Conservation (phyloP, 2,329 filamentous ascomycete genomes). For the Penicillium sp. region DNA sequence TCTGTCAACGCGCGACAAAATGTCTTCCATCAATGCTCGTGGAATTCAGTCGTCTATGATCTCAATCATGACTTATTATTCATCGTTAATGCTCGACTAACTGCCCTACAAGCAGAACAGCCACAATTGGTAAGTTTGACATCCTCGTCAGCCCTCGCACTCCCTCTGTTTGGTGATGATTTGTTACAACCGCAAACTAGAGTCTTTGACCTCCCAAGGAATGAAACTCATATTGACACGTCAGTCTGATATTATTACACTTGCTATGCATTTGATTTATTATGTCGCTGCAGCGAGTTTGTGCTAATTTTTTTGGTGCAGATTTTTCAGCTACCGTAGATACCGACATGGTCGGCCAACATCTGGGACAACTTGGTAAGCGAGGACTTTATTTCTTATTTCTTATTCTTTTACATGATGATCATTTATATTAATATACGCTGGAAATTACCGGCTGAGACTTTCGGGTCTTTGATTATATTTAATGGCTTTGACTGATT, state of each 20-base stretch:
- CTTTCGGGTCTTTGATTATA: slow-evolving; percentile 68
- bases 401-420: slow-evolving; percentile 50
- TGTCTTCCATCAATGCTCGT: slow-evolving; percentile 5
- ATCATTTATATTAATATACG: slow-evolving; percentile 61
- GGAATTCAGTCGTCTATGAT: not conserved
- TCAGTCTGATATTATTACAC: slow-evolving; percentile 70
- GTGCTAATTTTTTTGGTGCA: slow-evolving; percentile 3
- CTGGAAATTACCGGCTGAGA: slow-evolving; percentile 98
- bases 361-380: slow-evolving; percentile 22
- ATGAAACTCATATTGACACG: slow-evolving; percentile 84
- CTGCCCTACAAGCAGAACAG: not conserved
- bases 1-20: not conserved
- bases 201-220: slow-evolving; percentile 82
- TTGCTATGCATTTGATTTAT: not conserved
- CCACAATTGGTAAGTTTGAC: slow-evolving; percentile 12
- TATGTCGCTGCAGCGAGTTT: not conserved
- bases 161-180: slow-evolving; percentile 64
- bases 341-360: not conserved
- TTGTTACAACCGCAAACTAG: slow-evolving; percentile 81
- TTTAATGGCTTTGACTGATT: slow-evolving; percentile 71
- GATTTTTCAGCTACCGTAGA: not conserved
- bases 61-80: not conserved
- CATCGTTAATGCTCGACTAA: not conserved
- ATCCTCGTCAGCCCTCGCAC: slow-evolving; percentile 14
- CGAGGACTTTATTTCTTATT: slow-evolving; percentile 2